Evolutionary conservation across 805 yeast species (phyloP).

Genomic region (Starmera amethionina): DNA sequence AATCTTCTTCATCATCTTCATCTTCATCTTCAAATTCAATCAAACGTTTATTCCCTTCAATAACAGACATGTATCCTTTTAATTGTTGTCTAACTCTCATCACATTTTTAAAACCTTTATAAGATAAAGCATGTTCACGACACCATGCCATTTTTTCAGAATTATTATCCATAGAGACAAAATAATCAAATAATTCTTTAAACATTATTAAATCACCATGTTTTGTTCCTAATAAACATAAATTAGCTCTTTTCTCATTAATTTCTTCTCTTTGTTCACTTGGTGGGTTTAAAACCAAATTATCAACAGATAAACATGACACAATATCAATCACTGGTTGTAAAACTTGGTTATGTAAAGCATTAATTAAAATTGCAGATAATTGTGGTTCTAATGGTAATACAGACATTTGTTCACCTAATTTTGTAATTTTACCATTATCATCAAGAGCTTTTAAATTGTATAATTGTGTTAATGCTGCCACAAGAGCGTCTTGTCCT

Average conservation of each 20-base stretch:
- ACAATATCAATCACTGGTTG: constrained; percentile 76
- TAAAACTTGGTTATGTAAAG: constrained; percentile 39
- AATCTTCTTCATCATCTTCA: constrained; percentile 5
- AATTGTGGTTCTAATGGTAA: constrained; percentile 90
- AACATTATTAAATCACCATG: constrained; percentile 80
- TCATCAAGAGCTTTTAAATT: constrained; percentile 73
- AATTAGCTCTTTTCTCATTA: constrained; percentile 59
- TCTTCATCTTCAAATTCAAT: constrained; percentile 20
- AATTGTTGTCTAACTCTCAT: constrained; percentile 68
- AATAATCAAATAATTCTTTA: constrained; percentile 65
- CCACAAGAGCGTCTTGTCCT: constrained; percentile 60
- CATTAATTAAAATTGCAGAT: constrained; percentile 73
- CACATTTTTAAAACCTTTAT: constrained; percentile 74
- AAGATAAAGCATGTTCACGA: constrained; percentile 61
- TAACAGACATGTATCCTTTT: constrained; percentile 49
- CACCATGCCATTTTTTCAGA: constrained; percentile 77
- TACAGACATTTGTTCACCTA: constrained; percentile 82
- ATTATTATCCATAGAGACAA: constrained; percentile 30
- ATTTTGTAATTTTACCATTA: constrained; percentile 60
- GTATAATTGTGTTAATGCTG: constrained; percentile 73
- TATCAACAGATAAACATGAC: constrained; percentile 89
- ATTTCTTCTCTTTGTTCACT: constrained; percentile 79
- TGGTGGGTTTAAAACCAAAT: constrained; percentile 69
- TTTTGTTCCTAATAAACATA: constrained; percentile 59
- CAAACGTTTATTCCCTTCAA: constrained; percentile 25